phyloP scores from a whole-genome alignment of 305 asterid genomes.

The Rubia tinctorum region DNA sequence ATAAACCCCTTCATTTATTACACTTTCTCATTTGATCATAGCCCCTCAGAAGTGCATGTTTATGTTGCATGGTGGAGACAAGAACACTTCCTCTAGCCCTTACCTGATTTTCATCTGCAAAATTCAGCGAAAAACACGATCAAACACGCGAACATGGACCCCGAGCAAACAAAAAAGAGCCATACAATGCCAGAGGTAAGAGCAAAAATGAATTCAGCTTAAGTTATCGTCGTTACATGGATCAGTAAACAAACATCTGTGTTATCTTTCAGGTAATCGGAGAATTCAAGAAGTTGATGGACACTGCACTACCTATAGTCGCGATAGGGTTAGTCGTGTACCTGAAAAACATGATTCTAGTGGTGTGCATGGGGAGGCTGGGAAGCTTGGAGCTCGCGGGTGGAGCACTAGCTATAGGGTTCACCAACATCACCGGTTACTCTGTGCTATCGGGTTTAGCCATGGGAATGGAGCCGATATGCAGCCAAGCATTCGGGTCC shows the following conservation, averaged over 20 bases:
- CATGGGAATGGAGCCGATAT: conserved; percentile 85
- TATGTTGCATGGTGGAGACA: conserved; percentile 36
- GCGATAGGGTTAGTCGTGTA: conserved; percentile 72
- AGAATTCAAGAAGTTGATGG: conserved; percentile 62
- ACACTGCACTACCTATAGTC: conserved; percentile 62
- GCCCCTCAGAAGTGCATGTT: conserved; percentile 8
- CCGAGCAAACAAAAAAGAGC: conserved; percentile 43
- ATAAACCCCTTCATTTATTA: conserved; percentile 32
- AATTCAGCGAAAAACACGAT: conserved; percentile 25
- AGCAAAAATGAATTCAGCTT: conserved; percentile 26
- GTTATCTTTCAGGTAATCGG: conserved; percentile 45
- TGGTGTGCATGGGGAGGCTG: conserved; percentile 71
- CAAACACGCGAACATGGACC: conserved; percentile 45
- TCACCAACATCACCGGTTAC: conserved; percentile 91
- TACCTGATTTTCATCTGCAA: conserved; percentile 18
- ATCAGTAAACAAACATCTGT: background rate
- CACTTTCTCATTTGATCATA: conserved; percentile 14
- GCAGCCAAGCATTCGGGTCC: conserved; percentile 84
- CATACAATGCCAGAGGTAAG: conserved; percentile 59
- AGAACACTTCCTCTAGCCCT: background rate
- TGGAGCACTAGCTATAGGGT: conserved; percentile 89
- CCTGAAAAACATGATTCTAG: conserved; percentile 84
- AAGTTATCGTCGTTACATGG: conserved; percentile 4
- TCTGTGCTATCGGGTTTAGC: conserved; percentile 83
- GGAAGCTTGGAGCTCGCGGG: conserved; percentile 93